These are phyloP conservation scores for Citrus cavaleriei DNA, from an alignment of 345 rosid genomes.

Conservation along the genomic window DNA sequence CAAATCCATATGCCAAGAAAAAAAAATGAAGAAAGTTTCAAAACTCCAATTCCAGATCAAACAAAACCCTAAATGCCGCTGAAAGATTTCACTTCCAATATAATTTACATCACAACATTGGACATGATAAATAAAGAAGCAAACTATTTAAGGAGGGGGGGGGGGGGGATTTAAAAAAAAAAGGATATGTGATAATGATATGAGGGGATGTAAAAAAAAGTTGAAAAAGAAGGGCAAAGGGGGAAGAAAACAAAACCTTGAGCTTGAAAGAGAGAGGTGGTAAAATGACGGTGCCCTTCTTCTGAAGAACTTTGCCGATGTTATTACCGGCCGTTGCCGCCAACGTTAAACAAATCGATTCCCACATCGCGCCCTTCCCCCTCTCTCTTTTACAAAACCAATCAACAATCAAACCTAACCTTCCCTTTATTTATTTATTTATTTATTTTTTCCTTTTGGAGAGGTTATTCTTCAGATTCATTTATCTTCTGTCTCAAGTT, in stretches of 20 bases:
- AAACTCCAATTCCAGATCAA: neutral
- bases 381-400: neutral
- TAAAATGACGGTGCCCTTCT: constrained; percentile 91
- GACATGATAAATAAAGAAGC: neutral
- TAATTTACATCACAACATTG: neutral
- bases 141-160: neutral
- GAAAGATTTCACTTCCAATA: neutral
- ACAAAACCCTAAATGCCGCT: neutral
- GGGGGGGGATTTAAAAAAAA: too few species aligned
- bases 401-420: neutral
- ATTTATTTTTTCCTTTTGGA: too few species aligned
- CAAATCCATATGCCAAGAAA: neutral
- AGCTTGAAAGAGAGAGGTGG: constrained; percentile 98
- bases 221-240: neutral
- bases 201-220: neutral
- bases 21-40: neutral
- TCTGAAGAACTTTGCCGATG: constrained; percentile 92
- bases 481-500: neutral
- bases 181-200: neutral
- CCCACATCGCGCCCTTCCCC: constrained; percentile 58
- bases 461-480: too few species aligned
- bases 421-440: neutral
- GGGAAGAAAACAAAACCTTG: constrained; percentile 40
- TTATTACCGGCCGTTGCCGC: constrained; percentile 98
- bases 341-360: constrained; percentile 74